Evolutionary conservation across 176 grass and related monocot species (phyloP).

Genomic region (Eleusine coracana): DNA sequence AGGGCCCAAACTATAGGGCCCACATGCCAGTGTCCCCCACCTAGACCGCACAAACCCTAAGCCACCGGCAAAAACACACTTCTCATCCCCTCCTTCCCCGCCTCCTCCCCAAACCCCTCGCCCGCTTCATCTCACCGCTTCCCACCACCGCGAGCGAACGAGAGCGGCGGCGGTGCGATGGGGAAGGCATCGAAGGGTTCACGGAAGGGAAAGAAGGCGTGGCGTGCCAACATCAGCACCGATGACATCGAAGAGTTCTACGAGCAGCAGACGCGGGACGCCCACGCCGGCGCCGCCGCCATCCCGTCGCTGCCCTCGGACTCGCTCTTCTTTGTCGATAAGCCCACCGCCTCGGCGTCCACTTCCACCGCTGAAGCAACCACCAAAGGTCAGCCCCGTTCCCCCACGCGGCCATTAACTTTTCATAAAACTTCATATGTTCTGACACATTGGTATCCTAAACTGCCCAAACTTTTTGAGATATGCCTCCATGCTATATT

Average conservation of each 20-base stretch:
- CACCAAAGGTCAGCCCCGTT: conserved; percentile 25
- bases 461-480: not conserved
- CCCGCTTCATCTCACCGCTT: not conserved
- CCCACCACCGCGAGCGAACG: conserved; percentile 13
- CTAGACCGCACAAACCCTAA: conserved; percentile 42
- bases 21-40: conserved; percentile 3
- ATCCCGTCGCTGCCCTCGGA: conserved; percentile 61
- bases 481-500: not conserved
- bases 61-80: not conserved
- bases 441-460: not conserved
- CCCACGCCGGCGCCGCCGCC: conserved; percentile 57
- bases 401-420: not conserved
- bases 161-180: conserved; percentile 40
- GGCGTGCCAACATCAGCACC: conserved; percentile 88
- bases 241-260: conserved; percentile 84
- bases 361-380: not conserved
- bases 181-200: conserved; percentile 79
- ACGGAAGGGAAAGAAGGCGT: conserved; percentile 97
- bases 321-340: conserved; percentile 81
- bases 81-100: not conserved
- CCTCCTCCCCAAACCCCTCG: not conserved
- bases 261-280: conserved; percentile 76
- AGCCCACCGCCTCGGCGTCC: conserved; percentile 43
- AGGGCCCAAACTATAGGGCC: not conserved
- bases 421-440: not conserved